Conservation (phyloP, 441 rosid species). For the Mallotus japonicus region DNA sequence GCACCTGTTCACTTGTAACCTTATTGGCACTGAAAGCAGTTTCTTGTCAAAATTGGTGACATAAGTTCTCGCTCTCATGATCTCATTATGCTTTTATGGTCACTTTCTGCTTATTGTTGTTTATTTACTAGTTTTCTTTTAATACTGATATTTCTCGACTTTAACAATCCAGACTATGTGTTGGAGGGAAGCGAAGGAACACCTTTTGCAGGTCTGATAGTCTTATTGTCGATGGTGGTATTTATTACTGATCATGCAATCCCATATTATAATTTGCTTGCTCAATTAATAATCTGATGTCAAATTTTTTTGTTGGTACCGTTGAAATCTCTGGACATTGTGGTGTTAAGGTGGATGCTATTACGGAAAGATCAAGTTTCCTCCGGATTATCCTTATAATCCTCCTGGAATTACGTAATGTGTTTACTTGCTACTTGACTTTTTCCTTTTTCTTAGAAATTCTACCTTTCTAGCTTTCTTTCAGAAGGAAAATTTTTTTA, state of each 20-base stretch:
- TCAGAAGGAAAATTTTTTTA: background rate
- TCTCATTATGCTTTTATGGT: background rate
- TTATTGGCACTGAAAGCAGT: background rate
- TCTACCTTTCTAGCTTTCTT: conserved; percentile 7
- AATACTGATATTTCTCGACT: conserved; percentile 8
- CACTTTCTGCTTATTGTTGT: background rate
- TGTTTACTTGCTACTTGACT: conserved; percentile 6
- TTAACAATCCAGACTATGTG: conserved; percentile 72
- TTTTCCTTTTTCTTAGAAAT: background rate
- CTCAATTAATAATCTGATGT: conserved; percentile 18
- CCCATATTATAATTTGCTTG: conserved; percentile 9
- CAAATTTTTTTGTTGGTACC: conserved; percentile 18
- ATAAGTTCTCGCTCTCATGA: background rate
- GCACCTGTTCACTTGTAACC: background rate
- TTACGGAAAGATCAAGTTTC: conserved; percentile 96
- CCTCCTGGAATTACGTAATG: conserved; percentile 97
- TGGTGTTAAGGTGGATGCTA: conserved; percentile 70
- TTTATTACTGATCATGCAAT: background rate
- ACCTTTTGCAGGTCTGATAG: conserved; percentile 79
- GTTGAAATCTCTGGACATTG: conserved; percentile 13
- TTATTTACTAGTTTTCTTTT: background rate
- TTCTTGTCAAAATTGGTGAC: background rate
- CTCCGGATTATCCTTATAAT: conserved; percentile 92
- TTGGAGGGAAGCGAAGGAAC: conserved; percentile 97
- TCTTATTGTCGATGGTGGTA: conserved; percentile 2